Evolutionary conservation across 2,329 filamentous ascomycete species (phyloP), one percentile per base, ranked within the genome.

Genomic region (Cytospora mali): DNA sequence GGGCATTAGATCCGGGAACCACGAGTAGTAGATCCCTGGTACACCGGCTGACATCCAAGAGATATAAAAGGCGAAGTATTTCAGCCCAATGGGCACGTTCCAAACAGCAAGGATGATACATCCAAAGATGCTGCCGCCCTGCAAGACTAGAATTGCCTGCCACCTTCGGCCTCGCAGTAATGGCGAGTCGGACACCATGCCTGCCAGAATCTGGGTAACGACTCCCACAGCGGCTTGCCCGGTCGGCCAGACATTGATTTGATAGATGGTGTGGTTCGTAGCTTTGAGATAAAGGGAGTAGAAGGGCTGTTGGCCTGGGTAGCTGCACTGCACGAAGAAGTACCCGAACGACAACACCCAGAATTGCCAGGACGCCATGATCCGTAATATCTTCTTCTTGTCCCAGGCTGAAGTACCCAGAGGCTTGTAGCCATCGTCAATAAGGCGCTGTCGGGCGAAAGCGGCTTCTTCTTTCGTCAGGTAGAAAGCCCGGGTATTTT

Each of bases 1-100:
- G 10, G 65, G 67, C 61, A 71, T 70, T 29, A 70, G 52, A 18
- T 70, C 68, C 9, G 69, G 68, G 29, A 67, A 70, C 71, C 71
- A 57, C 35, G 66, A 65, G 23, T 66, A 67, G 23, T 65, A 67
- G 21, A 67, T 61, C 5, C 66, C 66, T 0, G 64, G 62, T 6
- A 66, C 64, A 23, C 66, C 66, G 7, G 64, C 64, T 14, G 60
- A 54, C 25, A 62, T 65, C 25, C 51, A 66, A 2, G 64, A 62
- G 11, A 65, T 55, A 39, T 65, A 66, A 18, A 63, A 64, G n/a
- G 55, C 53, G 18, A 66, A 64, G 18, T 65, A 77, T 27, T 61
- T 64, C 2, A 64, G 31, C 9, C 64, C 64, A 4, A 56, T 6
- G 6, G 57, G 64, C 6, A 64, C 62, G 6, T 58, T 29, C 64